phyloP scores from a whole-genome alignment of 2,329 filamentous ascomycete species.

The Cylindrodendrum hubeiense region DNA sequence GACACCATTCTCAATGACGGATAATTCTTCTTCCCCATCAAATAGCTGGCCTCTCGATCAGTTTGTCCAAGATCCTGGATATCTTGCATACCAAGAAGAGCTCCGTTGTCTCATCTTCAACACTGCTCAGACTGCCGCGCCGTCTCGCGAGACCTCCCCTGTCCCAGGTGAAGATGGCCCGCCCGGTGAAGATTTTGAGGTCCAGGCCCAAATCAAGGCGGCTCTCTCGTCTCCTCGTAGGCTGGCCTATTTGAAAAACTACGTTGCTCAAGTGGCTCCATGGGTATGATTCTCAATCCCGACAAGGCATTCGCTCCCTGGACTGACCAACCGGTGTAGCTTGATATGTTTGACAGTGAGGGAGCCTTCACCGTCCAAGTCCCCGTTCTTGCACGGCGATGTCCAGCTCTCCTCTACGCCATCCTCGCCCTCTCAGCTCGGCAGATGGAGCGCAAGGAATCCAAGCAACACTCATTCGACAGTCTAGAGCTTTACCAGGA shows the following conservation, averaged over 20 bases:
- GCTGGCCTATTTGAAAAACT: constrained; percentile 60
- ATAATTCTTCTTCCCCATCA: constrained; percentile 43
- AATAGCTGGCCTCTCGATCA: constrained; percentile 50
- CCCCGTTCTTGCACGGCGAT: constrained; percentile 60
- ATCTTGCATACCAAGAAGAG: constrained; percentile 60
- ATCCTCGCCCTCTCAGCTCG: constrained; percentile 67
- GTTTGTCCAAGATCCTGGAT: constrained; percentile 55
- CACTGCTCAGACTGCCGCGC: constrained; percentile 57
- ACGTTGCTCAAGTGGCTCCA: constrained; percentile 65
- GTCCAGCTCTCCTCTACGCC: constrained; percentile 61
- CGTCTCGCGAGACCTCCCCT: constrained; percentile 55
- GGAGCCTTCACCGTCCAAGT: constrained; percentile 66
- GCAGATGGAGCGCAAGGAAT: constrained; percentile 64
- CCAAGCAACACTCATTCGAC: constrained; percentile 58
- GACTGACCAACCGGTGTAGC: constrained; percentile 46
- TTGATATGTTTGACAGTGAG: constrained; percentile 69
- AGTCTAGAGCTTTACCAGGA: constrained; percentile 68
- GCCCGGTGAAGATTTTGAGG: constrained; percentile 35
- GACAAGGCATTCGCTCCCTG: not conserved
- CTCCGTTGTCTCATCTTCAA: constrained; percentile 60
- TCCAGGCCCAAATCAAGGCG: constrained; percentile 38
- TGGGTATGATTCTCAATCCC: constrained; percentile 53
- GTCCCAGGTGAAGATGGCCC: constrained; percentile 35
- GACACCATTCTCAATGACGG: constrained; percentile 25
- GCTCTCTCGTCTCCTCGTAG: constrained; percentile 49